phyloP scores from a whole-genome alignment of 176 grass and related monocot species.

The Hyparrhenia diplandra region DNA sequence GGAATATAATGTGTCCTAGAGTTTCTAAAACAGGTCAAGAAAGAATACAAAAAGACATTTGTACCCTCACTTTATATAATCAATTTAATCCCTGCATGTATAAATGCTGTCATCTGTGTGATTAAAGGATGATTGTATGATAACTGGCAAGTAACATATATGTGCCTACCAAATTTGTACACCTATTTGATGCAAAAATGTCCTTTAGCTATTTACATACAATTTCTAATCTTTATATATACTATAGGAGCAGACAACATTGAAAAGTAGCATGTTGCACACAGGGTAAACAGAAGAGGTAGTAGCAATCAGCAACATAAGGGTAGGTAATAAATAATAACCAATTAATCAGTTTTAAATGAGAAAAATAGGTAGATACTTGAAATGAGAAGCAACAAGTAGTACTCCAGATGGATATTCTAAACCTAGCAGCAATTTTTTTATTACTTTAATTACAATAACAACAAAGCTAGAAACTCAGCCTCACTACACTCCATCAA shows the following conservation, averaged over 20 bases:
- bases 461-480: slow-evolving; percentile 33
- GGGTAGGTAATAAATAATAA: background rate
- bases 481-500: slow-evolving; percentile 90
- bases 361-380: background rate
- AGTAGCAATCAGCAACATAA: background rate
- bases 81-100: background rate
- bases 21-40: background rate
- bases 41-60: background rate
- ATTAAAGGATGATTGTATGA: background rate
- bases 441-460: background rate
- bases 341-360: background rate
- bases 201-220: no score
- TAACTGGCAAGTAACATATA: background rate
- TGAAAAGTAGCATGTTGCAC: background rate
- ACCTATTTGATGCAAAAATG: background rate
- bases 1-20: background rate
- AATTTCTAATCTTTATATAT: no score
- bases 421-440: background rate
- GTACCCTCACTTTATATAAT: background rate
- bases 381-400: slow-evolving; percentile 1
- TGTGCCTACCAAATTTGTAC: background rate
- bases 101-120: background rate
- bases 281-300: background rate
- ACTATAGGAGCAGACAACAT: background rate
- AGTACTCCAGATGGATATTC: background rate